Evolutionary conservation across 345 rosid species (phyloP), one percentile per base, ranked within the genome.

Genomic region (Odontarrhena argentea): DNA sequence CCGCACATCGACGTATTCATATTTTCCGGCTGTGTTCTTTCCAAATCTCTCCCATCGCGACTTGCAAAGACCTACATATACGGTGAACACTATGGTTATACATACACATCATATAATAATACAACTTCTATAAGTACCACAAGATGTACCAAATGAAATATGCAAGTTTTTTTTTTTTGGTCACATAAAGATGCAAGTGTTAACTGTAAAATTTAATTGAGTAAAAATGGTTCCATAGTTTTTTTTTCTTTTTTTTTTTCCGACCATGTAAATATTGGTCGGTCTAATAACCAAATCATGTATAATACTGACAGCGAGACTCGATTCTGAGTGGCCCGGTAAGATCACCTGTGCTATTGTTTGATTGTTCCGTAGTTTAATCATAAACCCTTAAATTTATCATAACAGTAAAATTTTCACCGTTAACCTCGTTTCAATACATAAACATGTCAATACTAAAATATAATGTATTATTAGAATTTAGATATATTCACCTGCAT

Each of bases 11-110:
- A 92, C 78, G 26, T 74, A 92, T 55, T 92, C 89, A 56, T 87
- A 77, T 15, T 67, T 72, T 42, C 98, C 93, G 2, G 84, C 69
- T 0, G 83, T 91, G 43, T 67, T 60, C 62, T 74, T 74, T 34
- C 60, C 81, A 13, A 67, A 63, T 69, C 74, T 89, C 63, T 87
- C 91, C 98, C 96, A 92, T 24, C 73, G 69, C 3, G 88, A 80
- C 69, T 89, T 85, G 96, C 96, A 92, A 18, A 90, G 81, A 35
- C 98, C 97, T 89, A 73, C 51, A 5, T 1, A 62, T 8, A 43
- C 6, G 37, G 56, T n/a, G 49, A 36, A n/a, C 36, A 24, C 13
- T 38, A 15, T 25, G 12, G 25, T 49, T 30, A 14, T 26, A 14
- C 41, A 45, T 10, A 57, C 24, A 26, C 37, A 6, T 12, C 45